phyloP scores from a whole-genome alignment of 2,329 filamentous ascomycete species.

The Hymenoscyphus repandus region DNA sequence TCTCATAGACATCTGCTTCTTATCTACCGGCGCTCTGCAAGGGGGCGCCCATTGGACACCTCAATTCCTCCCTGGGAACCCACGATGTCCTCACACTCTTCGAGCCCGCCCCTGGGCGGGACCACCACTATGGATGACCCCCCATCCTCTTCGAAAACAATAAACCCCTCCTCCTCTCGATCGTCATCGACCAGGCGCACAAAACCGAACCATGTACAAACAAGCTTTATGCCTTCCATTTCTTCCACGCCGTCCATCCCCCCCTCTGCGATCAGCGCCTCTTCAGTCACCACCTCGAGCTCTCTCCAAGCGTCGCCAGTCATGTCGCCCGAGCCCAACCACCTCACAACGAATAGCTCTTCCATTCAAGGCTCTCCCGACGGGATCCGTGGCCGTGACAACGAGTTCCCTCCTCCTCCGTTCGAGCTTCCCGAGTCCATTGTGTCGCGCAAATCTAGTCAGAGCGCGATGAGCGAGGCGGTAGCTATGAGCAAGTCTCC shows the following conservation, averaged over 20 bases:
- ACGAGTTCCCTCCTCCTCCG: conserved; percentile 47
- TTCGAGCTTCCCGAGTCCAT: conserved; percentile 73
- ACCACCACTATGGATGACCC: conserved; percentile 6
- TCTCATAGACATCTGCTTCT: conserved; percentile 16
- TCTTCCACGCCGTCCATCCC: conserved; percentile 36
- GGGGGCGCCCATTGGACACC: conserved; percentile 21
- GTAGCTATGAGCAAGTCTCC: conserved; percentile 53
- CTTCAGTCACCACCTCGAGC: conserved; percentile 48
- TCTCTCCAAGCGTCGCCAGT: conserved; percentile 52
- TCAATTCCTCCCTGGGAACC: conserved; percentile 1
- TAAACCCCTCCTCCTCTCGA: conserved; percentile 12
- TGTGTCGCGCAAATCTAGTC: conserved; percentile 53
- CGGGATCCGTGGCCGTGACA: conserved; percentile 48
- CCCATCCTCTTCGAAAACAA: conserved; percentile 7
- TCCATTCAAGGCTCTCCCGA: conserved; percentile 66
- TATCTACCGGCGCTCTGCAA: conserved; percentile 14
- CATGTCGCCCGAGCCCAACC: conserved; percentile 48
- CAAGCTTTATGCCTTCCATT: conserved; percentile 24
- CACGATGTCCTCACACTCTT: conserved; percentile 18
- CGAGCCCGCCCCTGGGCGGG: conserved; percentile 18
- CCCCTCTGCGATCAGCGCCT: conserved; percentile 50
- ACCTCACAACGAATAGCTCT: conserved; percentile 50
- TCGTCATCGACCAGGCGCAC: conserved; percentile 18
- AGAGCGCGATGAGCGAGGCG: conserved; percentile 59
- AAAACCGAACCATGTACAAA: conserved; percentile 30